Evolutionary conservation across 2,329 filamentous ascomycete species (phyloP).

Genomic region (Thyridium curvatum): DNA sequence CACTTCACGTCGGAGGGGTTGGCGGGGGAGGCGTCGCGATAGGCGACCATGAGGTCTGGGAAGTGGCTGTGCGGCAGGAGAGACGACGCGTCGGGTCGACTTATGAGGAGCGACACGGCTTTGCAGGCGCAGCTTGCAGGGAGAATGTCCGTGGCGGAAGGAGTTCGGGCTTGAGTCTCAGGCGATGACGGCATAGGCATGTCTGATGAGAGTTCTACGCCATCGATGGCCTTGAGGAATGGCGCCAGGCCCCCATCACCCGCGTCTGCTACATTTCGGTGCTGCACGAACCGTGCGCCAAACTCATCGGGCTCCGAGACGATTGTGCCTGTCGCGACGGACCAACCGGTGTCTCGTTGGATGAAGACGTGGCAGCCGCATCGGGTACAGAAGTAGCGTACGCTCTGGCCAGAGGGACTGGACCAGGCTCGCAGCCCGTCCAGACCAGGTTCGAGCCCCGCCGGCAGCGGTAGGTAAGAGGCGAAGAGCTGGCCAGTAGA

Average conservation of each 20-base stretch:
- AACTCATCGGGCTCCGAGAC: not conserved
- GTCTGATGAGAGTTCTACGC: too few relatives aligned
- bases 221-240: constrained; percentile 17
- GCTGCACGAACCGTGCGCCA: constrained; percentile 6
- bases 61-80: constrained; percentile 37
- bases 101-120: constrained; percentile 49
- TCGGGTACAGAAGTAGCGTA: constrained; percentile 28
- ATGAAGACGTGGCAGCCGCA: constrained; percentile 35
- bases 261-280: constrained; percentile 21
- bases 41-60: constrained; percentile 47
- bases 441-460: not conserved
- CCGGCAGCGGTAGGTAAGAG: constrained; percentile 23
- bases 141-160: constrained; percentile 5
- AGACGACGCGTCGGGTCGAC: constrained; percentile 43
- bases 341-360: constrained; percentile 17
- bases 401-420: constrained; percentile 4
- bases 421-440: constrained; percentile 10
- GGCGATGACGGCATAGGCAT: too few relatives aligned
- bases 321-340: constrained; percentile 30
- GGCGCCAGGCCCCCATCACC: constrained; percentile 27
- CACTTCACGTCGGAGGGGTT: constrained; percentile 49
- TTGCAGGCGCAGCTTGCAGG: constrained; percentile 38
- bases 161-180: not conserved
- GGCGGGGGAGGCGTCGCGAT: constrained; percentile 23
- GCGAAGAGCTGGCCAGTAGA: constrained; percentile 28